Conservation (phyloP, 306 rosid genomes). For the Rubus idaeus region DNA sequence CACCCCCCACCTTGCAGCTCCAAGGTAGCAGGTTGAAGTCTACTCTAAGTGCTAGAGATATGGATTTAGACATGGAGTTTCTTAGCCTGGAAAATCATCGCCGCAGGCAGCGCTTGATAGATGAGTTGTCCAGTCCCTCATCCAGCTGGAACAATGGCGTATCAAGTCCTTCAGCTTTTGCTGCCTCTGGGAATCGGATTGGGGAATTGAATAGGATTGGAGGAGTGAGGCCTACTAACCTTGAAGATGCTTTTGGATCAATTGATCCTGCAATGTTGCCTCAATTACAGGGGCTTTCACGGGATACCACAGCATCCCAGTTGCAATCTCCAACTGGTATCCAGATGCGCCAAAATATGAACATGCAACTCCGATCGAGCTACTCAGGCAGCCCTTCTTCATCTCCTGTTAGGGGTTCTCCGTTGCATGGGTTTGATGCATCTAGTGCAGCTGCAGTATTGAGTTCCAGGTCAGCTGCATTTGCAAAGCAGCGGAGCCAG, state of each 20-base stretch:
- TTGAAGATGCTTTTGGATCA: constrained; percentile 55
- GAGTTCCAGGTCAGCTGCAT: constrained; percentile 55
- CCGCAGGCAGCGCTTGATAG: constrained; percentile 52
- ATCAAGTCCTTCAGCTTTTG: constrained; percentile 37
- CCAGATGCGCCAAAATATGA: constrained; percentile 52
- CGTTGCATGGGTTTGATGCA: constrained; percentile 40
- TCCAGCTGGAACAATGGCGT: constrained; percentile 57
- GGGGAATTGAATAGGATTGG: constrained; percentile 51
- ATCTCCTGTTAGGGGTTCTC: constrained; percentile 50
- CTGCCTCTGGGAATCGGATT: constrained; percentile 38
- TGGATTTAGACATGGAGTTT: constrained; percentile 48
- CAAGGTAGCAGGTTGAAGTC: constrained; percentile 61
- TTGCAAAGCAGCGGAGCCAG: constrained; percentile 60
- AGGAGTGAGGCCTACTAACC: constrained; percentile 56
- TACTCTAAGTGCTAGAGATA: constrained; percentile 52
- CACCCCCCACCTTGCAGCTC: constrained; percentile 60
- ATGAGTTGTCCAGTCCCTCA: constrained; percentile 53
- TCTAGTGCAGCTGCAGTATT: constrained; percentile 38
- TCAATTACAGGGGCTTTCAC: constrained; percentile 59
- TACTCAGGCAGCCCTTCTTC: constrained; percentile 42
- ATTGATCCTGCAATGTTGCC: constrained; percentile 49
- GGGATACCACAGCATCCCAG: constrained; percentile 46
- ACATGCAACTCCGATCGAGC: constrained; percentile 46
- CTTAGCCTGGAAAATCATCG: constrained; percentile 44
- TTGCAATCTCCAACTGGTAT: constrained; percentile 54